phyloP scores from a whole-genome alignment of 2,329 filamentous ascomycete genomes.

The Ophiostoma piceae region DNA sequence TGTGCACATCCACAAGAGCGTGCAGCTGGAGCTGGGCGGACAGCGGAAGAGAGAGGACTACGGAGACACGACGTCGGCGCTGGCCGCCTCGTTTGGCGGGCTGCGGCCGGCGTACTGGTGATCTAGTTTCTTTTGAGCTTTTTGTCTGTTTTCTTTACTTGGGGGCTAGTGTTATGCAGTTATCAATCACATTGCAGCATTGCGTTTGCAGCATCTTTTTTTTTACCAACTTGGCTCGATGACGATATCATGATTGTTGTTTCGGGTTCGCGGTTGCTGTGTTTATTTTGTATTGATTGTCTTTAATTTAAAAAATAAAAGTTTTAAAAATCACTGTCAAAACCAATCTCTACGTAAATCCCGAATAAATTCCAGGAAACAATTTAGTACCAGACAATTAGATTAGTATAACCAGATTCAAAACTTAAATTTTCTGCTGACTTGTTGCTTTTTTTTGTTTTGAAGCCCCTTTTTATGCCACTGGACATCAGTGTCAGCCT shows the following conservation, averaged over 20 bases:
- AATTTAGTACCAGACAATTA: no score
- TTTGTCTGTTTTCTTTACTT: background rate
- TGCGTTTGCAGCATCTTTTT: background rate
- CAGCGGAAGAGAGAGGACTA: slow-evolving; percentile 44
- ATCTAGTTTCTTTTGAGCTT: background rate
- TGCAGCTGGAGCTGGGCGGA: slow-evolving; percentile 72
- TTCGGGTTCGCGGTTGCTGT: background rate
- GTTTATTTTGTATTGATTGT: background rate
- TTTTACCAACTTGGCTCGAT: background rate
- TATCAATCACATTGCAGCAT: background rate
- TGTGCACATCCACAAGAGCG: slow-evolving; percentile 87
- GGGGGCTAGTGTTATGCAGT: background rate
- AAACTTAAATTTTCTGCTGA: no score
- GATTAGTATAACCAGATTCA: no score
- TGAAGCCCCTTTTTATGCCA: background rate
- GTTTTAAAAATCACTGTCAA: background rate
- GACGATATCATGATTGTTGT: no score
- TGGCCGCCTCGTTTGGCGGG: slow-evolving; percentile 51
- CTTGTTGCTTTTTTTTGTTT: background rate
- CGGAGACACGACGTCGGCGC: slow-evolving; percentile 41
- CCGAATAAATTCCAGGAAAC: no score
- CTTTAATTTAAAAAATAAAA: background rate
- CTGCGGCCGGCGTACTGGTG: slow-evolving; percentile 34
- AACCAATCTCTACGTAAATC: no score
- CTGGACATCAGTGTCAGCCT: background rate